These are phyloP conservation scores for Fusarium oligoseptatum DNA, from an alignment of 2,329 filamentous ascomycete genomes.

Conservation along the genomic window DNA sequence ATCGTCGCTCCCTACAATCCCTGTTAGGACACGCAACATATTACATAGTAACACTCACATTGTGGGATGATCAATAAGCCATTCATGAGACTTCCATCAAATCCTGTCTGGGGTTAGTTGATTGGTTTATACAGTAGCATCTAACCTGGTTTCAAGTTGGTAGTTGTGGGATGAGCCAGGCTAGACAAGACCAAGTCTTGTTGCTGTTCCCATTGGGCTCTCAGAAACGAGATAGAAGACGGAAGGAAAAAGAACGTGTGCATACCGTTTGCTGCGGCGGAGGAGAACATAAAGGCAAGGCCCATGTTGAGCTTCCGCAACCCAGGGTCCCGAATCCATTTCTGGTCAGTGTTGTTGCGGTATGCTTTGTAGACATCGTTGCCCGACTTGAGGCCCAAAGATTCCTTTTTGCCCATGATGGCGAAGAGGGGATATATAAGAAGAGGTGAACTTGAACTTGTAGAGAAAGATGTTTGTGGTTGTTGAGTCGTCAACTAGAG, in stretches of 20 bases:
- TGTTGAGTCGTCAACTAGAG: not conserved
- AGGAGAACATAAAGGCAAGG: conserved; percentile 27
- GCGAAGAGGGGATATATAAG: not conserved
- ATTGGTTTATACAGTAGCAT: not conserved
- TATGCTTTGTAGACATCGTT: conserved; percentile 21
- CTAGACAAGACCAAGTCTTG: not conserved
- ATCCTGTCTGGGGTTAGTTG: not conserved
- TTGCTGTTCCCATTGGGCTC: not conserved
- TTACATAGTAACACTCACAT: not conserved
- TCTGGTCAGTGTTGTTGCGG: conserved; percentile 25
- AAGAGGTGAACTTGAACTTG: not conserved
- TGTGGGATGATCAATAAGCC: conserved; percentile 5
- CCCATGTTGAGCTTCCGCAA: conserved; percentile 26
- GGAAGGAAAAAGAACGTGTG: not conserved
- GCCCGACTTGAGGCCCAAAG: conserved; percentile 2
- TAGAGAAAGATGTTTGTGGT: not conserved
- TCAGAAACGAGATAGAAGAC: too few species aligned
- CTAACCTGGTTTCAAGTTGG: not conserved
- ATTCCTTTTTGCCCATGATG: conserved; percentile 12
- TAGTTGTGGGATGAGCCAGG: not conserved
- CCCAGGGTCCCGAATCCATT: conserved; percentile 24
- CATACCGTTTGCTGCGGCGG: conserved; percentile 27
- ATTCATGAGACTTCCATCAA: conserved; percentile 36
- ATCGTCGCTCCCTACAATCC: conserved; percentile 13
- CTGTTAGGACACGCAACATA: not conserved